phyloP scores from a whole-genome alignment of 345 rosid genomes.

The Heritiera littoralis region DNA sequence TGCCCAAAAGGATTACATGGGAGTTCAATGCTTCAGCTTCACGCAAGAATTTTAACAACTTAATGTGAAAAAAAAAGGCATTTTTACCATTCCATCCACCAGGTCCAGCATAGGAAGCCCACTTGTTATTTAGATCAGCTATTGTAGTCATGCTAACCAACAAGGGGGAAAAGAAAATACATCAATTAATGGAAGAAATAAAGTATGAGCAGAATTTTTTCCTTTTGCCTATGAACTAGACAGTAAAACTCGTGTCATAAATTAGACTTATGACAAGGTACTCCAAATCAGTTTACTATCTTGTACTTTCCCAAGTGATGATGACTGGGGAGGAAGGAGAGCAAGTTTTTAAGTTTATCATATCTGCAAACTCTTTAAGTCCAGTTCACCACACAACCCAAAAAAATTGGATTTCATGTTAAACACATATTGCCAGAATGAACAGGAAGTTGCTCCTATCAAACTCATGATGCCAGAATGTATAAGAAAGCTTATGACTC shows the following conservation, averaged over 20 bases:
- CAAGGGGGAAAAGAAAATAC: conserved; percentile 17
- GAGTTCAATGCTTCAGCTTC: background rate
- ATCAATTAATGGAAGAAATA: conserved; percentile 22
- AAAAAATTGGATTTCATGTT: background rate
- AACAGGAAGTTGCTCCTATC: background rate
- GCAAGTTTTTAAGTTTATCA: background rate
- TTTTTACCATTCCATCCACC: conserved; percentile 98
- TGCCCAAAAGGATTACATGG: conserved; percentile 29
- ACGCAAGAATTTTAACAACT: background rate
- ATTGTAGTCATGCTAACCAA: conserved; percentile 79
- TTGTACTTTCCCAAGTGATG: background rate
- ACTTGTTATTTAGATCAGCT: conserved; percentile 91
- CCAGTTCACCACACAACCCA: background rate
- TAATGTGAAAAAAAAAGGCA: background rate
- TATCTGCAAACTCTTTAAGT: background rate
- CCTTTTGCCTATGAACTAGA: conserved; percentile 7
- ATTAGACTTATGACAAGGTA: background rate
- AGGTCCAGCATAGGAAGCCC: conserved; percentile 98
- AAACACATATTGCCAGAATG: background rate
- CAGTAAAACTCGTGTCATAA: background rate
- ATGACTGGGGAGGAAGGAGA: background rate
- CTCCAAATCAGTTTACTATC: background rate
- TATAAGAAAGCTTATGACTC: background rate
- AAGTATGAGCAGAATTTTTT: background rate
- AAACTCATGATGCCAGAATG: background rate